Percentiles rank a stretch among this genome's conserved stretches.
Conservation (phyloP, 192 early-diverging fungal genomes). For the Kappamyces sp. region DNA sequence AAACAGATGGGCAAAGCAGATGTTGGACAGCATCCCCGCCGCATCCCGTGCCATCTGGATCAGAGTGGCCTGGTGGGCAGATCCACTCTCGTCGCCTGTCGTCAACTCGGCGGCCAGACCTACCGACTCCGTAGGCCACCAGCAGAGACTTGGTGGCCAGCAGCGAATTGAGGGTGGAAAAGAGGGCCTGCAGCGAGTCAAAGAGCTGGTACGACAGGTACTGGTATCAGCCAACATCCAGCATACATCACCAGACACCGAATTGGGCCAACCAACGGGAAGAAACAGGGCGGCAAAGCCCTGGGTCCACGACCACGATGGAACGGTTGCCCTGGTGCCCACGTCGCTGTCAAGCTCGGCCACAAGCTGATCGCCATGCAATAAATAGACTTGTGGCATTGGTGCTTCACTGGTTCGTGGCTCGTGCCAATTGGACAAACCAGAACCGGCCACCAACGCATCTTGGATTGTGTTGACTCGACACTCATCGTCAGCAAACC, state of each 20-base stretch:
- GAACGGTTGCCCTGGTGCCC: too few relatives aligned
- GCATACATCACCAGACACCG: conserved; percentile 14
- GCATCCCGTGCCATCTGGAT: conserved; percentile 32
- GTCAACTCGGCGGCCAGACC: too few relatives aligned
- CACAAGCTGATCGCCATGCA: too few relatives aligned
- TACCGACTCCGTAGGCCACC: conserved; percentile 26
- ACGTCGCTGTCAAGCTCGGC: too few relatives aligned
- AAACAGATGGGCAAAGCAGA: conserved; percentile 35
- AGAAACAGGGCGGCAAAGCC: conserved; percentile 14
- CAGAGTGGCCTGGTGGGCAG: conserved; percentile 22
- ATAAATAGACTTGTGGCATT: too few relatives aligned
- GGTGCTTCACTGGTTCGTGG: too few relatives aligned
- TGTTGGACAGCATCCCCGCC: conserved; percentile 33
- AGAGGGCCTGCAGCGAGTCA: conserved; percentile 30
- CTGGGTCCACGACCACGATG: too few relatives aligned
- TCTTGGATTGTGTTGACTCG: too few relatives aligned
- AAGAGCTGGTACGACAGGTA: conserved; percentile 38
- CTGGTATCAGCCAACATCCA: neutral
- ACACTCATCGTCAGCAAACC: too few relatives aligned
- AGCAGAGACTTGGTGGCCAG: conserved; percentile 28
- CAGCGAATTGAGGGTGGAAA: conserved; percentile 20
- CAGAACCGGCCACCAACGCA: too few relatives aligned
- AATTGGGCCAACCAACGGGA: conserved; percentile 29
- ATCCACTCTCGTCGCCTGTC: conserved; percentile 19
- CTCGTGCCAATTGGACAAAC: too few relatives aligned